These are phyloP conservation scores for Takashimella koratensis DNA, from an alignment of 1,284 basidiomycete genomes.

Conservation along the genomic window DNA sequence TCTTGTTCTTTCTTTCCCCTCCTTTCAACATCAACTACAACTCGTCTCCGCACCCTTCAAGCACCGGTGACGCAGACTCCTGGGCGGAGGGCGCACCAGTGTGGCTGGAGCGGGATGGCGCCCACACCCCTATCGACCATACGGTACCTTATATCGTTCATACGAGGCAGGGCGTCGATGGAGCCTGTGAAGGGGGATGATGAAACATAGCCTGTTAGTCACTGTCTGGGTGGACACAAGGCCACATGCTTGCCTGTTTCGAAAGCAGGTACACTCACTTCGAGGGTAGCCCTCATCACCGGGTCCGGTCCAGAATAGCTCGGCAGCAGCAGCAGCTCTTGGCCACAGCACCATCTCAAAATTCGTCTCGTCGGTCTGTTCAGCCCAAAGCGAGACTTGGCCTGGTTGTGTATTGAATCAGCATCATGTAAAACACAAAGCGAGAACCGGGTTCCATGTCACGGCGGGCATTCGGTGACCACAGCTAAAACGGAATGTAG, in stretches of 20 bases:
- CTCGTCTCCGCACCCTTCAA: too few species aligned
- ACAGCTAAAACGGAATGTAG: neutral
- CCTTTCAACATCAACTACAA: too few species aligned
- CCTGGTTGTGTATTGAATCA: too few species aligned
- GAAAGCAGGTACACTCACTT: constrained; percentile 11
- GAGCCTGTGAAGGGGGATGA: constrained; percentile 41
- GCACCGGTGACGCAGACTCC: constrained; percentile 24
- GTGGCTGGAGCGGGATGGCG: constrained; percentile 69
- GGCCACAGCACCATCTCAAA: constrained; percentile 74
- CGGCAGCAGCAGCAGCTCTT: constrained; percentile 69
- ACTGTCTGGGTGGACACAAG: constrained; percentile 30
- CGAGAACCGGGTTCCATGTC: neutral
- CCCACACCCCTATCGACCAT: constrained; percentile 64
- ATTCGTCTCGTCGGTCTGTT: constrained; percentile 67
- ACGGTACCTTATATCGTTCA: constrained; percentile 70
- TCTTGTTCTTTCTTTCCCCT: too few species aligned
- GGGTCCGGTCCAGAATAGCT: constrained; percentile 76
- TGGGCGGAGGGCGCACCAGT: constrained; percentile 75
- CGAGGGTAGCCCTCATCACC: constrained; percentile 24
- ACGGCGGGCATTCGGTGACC: neutral
- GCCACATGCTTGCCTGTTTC: constrained; percentile 5
- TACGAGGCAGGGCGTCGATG: constrained; percentile 62
- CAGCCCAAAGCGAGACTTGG: constrained; percentile 70
- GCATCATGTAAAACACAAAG: too few species aligned
- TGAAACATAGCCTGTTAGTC: neutral